These are phyloP conservation scores for Psilocybe tampanensis DNA, from an alignment of 768 basidiomycete species.

Conservation along the genomic window DNA sequence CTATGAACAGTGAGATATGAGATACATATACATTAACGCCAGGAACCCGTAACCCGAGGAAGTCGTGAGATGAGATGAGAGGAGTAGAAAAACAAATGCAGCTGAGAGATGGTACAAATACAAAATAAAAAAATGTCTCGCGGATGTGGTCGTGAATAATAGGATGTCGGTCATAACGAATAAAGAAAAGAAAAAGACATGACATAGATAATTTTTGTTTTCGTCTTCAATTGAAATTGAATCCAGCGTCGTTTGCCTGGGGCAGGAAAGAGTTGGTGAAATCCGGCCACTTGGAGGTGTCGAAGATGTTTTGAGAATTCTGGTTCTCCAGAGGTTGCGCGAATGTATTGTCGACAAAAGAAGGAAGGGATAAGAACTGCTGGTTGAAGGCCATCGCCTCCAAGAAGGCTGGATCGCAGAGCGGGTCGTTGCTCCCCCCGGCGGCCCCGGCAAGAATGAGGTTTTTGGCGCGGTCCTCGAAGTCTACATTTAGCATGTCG, in stretches of 20 bases:
- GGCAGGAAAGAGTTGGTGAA: not conserved
- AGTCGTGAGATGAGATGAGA: not conserved
- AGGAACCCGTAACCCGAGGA: not conserved
- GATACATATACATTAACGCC: not conserved
- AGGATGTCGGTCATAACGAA: not conserved
- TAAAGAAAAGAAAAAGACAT: not conserved
- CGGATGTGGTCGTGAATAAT: not conserved
- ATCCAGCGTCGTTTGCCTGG: not conserved
- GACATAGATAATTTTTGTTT: not conserved
- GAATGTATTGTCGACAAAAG: not conserved
- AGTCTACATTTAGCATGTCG: not conserved
- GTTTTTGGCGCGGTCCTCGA: not conserved
- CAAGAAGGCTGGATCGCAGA: not conserved
- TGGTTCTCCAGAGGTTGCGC: not conserved
- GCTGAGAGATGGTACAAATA: not conserved
- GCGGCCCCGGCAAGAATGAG: not conserved
- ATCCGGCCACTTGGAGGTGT: not conserved
- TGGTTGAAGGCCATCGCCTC: not conserved
- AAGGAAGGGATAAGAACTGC: not conserved
- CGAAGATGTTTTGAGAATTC: not conserved
- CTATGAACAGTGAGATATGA: not conserved
- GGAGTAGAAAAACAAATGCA: not conserved
- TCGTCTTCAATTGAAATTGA: not conserved
- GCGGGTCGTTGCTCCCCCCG: not conserved
- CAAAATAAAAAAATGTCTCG: constrained; percentile 1